These are phyloP conservation scores for Kodamaea sp. DNA, from an alignment of 1,139 yeast species.

Conservation along the genomic window DNA sequence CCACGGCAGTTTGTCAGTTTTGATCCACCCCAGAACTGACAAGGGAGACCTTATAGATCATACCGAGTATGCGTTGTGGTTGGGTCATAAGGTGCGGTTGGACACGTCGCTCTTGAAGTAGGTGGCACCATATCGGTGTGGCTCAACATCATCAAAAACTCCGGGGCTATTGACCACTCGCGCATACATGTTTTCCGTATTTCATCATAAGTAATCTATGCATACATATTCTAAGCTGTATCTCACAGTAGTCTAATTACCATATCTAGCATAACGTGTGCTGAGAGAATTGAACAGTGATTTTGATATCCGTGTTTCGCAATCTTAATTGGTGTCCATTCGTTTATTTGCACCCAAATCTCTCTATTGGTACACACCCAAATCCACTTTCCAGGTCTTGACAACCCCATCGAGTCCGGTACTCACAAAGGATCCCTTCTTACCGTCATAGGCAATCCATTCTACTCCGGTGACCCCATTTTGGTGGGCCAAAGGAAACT, in stretches of 20 bases:
- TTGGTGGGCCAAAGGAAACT: constrained; percentile 79
- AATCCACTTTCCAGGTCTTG: constrained; percentile 66
- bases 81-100: constrained; percentile 40
- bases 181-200: no score
- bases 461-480: constrained; percentile 77
- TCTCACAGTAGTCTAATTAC: no score
- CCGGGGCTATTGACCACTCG: no score
- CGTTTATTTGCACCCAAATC: no score
- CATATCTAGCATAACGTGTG: no score
- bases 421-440: constrained; percentile 50
- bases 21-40: constrained; percentile 54
- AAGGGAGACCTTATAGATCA: constrained; percentile 48
- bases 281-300: no score
- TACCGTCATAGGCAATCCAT: constrained; percentile 55
- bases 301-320: no score
- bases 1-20: constrained; percentile 53
- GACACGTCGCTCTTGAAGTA: constrained; percentile 11
- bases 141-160: no score
- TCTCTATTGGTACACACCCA: constrained; percentile 18
- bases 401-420: constrained; percentile 84
- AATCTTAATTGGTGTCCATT: no score
- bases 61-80: constrained; percentile 55
- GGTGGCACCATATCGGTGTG: background rate
- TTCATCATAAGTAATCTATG: no score
- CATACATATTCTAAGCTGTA: no score